Conservation (phyloP, 495 filamentous ascomycete genomes). For the Bombardia bombarda region DNA sequence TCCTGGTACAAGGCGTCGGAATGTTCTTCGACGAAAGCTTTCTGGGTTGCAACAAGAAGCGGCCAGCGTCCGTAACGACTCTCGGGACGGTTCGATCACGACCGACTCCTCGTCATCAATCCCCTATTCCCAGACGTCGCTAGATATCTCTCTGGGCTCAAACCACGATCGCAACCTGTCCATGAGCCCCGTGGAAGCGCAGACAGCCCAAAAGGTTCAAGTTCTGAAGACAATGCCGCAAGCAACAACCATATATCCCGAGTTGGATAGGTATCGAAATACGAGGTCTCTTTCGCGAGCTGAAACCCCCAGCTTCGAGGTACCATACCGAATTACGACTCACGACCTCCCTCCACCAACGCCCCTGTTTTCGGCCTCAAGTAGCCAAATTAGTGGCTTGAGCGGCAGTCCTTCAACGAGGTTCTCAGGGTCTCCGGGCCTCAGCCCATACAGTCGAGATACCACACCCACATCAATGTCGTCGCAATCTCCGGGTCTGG, state of each 20-base stretch:
- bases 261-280: slow-evolving; percentile 46
- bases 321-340: slow-evolving; percentile 42
- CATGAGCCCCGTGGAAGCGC: slow-evolving; percentile 30
- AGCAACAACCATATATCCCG: slow-evolving; percentile 37
- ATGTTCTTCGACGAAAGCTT: slow-evolving; percentile 39
- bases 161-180: slow-evolving; percentile 31
- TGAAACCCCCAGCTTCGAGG: slow-evolving; percentile 24
- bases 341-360: slow-evolving; percentile 59
- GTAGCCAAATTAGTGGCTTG: slow-evolving; percentile 47
- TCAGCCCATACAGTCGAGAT: slow-evolving; percentile 71
- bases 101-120: slow-evolving; percentile 33
- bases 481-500: slow-evolving; percentile 83
- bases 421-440: slow-evolving; percentile 84
- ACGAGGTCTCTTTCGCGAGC: slow-evolving; percentile 15
- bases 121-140: slow-evolving; percentile 21
- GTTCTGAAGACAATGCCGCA: slow-evolving; percentile 24
- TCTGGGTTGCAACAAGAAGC: slow-evolving; percentile 35
- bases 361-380: slow-evolving; percentile 49
- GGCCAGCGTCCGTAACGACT: slow-evolving; percentile 19
- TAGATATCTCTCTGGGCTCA: slow-evolving; percentile 16
- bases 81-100: slow-evolving; percentile 26
- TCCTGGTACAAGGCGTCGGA: slow-evolving; percentile 23
- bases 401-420: slow-evolving; percentile 86
- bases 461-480: slow-evolving; percentile 95
- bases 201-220: slow-evolving; percentile 26